Evolutionary conservation across 2,329 filamentous ascomycete species (phyloP).

Genomic region (Diplodia sapinea): DNA sequence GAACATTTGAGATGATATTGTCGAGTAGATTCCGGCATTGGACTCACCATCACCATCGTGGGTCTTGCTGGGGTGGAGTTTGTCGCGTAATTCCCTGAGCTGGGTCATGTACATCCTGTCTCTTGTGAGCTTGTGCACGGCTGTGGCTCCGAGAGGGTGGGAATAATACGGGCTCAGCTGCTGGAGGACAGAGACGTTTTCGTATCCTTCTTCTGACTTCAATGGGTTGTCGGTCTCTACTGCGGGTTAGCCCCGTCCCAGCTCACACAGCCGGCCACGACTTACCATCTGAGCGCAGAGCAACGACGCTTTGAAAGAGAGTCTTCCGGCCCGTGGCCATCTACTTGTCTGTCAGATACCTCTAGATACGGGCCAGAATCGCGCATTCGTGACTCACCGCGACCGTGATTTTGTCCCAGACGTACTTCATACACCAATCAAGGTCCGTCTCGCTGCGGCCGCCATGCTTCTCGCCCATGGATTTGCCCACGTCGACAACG

Average conservation of each 20-base stretch:
- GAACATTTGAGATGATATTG: background rate
- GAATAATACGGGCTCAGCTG: constrained; percentile 64
- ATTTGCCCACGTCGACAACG: constrained; percentile 83
- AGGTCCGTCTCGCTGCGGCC: constrained; percentile 80
- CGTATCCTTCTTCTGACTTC: constrained; percentile 71
- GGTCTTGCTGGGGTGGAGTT: constrained; percentile 71
- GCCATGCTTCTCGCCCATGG: constrained; percentile 77
- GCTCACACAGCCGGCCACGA: constrained; percentile 4
- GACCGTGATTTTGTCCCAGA: constrained; percentile 90
- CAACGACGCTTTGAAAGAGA: constrained; percentile 77
- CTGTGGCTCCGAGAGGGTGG: background rate
- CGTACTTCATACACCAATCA: constrained; percentile 86
- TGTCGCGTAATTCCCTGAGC: constrained; percentile 67
- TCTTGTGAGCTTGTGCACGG: background rate
- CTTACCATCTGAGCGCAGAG: constrained; percentile 74
- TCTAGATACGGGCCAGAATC: background rate
- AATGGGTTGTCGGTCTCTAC: constrained; percentile 71
- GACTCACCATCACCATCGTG: constrained; percentile 71
- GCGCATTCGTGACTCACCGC: constrained; percentile 62
- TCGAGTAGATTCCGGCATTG: background rate
- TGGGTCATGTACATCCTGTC: constrained; percentile 68
- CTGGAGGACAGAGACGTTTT: constrained; percentile 77
- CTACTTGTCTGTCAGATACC: constrained; percentile 39
- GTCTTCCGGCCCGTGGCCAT: constrained; percentile 74
- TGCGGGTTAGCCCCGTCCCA: background rate